phyloP scores from a whole-genome alignment of 768 basidiomycete species.

The Udeniomyces megalosporus region DNA sequence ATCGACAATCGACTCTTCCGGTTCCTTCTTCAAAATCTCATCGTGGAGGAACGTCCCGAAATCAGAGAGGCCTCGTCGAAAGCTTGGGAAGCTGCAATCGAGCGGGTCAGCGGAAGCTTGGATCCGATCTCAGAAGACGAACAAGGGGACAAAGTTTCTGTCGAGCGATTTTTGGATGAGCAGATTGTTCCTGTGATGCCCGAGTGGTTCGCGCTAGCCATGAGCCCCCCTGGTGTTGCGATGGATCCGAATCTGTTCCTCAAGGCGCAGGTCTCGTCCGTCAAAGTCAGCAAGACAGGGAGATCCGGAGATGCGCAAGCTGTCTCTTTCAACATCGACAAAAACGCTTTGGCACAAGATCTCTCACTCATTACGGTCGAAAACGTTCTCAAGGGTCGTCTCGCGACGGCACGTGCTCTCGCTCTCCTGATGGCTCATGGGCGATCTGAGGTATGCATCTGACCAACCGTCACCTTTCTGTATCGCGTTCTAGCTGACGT shows the following conservation, averaged over 20 bases:
- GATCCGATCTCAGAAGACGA: neutral
- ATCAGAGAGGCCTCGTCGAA: constrained; percentile 55
- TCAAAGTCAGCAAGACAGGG: constrained; percentile 12
- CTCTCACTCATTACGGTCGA: constrained; percentile 63
- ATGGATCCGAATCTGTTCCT: constrained; percentile 38
- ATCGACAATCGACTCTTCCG: constrained; percentile 57
- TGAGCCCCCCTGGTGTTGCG: constrained; percentile 73
- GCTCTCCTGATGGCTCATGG: constrained; percentile 35
- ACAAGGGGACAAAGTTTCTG: no score
- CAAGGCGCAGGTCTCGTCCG: constrained; percentile 5
- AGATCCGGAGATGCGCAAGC: constrained; percentile 19
- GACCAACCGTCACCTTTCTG: no score
- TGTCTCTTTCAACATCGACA: constrained; percentile 86
- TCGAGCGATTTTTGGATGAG: neutral
- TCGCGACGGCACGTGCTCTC: constrained; percentile 61
- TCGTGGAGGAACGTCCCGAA: constrained; percentile 77
- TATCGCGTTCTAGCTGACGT: neutral
- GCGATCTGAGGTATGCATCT: constrained; percentile 31
- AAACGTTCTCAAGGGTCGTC: constrained; percentile 56
- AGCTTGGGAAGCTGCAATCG: constrained; percentile 58
- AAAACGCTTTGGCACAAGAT: constrained; percentile 84
- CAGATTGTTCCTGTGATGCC: neutral
- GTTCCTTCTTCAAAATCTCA: constrained; percentile 80
- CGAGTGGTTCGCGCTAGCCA: constrained; percentile 72
- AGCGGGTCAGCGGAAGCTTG: constrained; percentile 13